Conservation (phyloP, 1,139 yeast species). For the Candida tropicalis region DNA sequence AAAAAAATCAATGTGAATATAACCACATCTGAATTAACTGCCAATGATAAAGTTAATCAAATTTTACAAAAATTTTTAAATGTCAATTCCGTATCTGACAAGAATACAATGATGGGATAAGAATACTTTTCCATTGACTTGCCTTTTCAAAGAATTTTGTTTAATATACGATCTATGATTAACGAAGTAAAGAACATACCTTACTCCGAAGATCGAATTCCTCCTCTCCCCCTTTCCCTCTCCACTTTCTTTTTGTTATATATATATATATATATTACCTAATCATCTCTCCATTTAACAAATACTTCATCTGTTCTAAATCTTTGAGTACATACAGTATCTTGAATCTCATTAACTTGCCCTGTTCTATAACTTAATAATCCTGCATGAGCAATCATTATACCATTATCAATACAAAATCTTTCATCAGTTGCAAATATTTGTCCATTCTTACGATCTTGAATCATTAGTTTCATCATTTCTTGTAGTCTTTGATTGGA, state of each 20-base stretch:
- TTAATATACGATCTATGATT: conserved; percentile 26
- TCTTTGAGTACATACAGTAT: conserved; percentile 90
- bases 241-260: no score
- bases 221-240: no score
- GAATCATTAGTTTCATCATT: conserved; percentile 95
- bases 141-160: conserved; percentile 24
- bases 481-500: conserved; percentile 88
- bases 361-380: conserved; percentile 85
- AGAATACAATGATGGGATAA: conserved; percentile 7
- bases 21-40: not conserved
- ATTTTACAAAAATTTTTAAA: not conserved
- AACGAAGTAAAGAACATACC: conserved; percentile 12
- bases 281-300: conserved; percentile 83
- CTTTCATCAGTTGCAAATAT: conserved; percentile 95
- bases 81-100: conserved; percentile 44
- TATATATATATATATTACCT: conserved; percentile 8
- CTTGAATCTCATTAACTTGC: conserved; percentile 55
- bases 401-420: conserved; percentile 96
- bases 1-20: conserved; percentile 7
- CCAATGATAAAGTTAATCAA: conserved; percentile 6
- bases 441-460: conserved; percentile 77
- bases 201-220: conserved; percentile 15
- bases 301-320: conserved; percentile 92
- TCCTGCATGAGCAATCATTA: conserved; percentile 99
- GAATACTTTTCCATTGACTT: conserved; percentile 1